Evolutionary conservation across 1,284 basidiomycete genomes (phyloP), one percentile per base, ranked within the genome.

Genomic region (Spongiforma sp.): DNA sequence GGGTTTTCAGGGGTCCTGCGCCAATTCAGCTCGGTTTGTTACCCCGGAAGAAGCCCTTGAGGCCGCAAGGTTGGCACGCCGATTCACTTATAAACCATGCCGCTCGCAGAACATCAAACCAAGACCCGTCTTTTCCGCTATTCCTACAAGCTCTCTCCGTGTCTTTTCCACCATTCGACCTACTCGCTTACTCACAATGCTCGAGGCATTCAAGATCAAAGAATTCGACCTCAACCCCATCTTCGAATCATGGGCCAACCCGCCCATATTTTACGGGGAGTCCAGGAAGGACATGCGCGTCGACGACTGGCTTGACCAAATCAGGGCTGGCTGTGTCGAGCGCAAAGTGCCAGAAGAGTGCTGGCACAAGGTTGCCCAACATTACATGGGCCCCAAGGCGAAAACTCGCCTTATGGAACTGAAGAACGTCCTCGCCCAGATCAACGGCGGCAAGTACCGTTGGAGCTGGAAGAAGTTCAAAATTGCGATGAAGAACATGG

Each of bases 381-480:
- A 88, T 70, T 91, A 84, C 74, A 84, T 93, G 83, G 88, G 86
- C 3, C 82, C 81, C 32, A 85, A 86, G 69, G 90, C 90, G 21
- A 86, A 80, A 74, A 79, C 80, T 48, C 86, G 90, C 63, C 80
- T 93, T 65, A 79, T 84, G 46, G 89, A 91, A 73, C 78, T 93
- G 62, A 91, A 90, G 77, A 82, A 82, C 33, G 89, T 93, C 64
- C 85, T 93, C 80, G 79, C 83, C 57, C 86, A 89, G 72, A 85
- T 93, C 69, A 84, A 93, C 64, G 90, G 89, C 11, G 88, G 89
- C 24, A 88, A 86, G 69, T 91, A 91, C 71, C 81, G 85, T 46
- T 93, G 91, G 90, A 88, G 84, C 65, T 93, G 90, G 90, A 89
- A 91, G 79, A 89, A 86, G 68, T 93, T 89, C 79, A 87, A 84